Evolutionary conservation across 2,329 filamentous ascomycete genomes (phyloP).

Genomic region (Pseudocercospora fijiensis): DNA sequence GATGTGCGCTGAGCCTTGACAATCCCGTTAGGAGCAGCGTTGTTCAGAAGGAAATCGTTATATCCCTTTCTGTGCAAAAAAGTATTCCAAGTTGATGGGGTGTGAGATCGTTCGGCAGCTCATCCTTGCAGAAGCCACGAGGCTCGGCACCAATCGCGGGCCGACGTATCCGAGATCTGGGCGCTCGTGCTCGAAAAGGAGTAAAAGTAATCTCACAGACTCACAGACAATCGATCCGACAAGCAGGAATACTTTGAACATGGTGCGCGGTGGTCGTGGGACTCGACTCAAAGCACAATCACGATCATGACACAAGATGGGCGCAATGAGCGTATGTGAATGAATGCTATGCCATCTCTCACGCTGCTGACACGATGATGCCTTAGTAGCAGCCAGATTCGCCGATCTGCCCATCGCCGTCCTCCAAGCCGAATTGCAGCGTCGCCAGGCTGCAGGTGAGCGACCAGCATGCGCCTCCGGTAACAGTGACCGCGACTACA

Average conservation of each 20-base stretch:
- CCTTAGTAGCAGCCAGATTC: conserved; percentile 35
- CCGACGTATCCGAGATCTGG: background rate
- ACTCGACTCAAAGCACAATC: conserved; percentile 5
- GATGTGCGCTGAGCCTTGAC: too few relatives aligned
- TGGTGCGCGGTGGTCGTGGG: background rate
- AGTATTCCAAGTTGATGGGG: background rate
- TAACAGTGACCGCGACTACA: conserved; percentile 50
- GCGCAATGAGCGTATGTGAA: conserved; percentile 15
- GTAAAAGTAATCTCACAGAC: background rate
- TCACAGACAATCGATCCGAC: background rate
- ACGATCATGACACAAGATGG: conserved; percentile 25
- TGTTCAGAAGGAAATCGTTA: too few relatives aligned
- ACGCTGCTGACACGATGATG: conserved; percentile 17
- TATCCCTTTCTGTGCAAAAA: too few relatives aligned
- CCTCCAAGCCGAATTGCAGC: conserved; percentile 51
- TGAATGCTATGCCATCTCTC: background rate
- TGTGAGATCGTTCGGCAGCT: background rate
- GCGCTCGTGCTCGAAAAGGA: background rate
- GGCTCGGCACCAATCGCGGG: background rate
- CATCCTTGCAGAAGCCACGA: conserved; percentile 9
- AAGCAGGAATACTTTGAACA: background rate
- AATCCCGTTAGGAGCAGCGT: too few relatives aligned
- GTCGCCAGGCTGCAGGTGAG: conserved; percentile 47
- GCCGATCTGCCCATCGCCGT: conserved; percentile 44
- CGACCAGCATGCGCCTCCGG: conserved; percentile 57